A percentile compares a stretch with the other conserved stretches of the same genome.
phyloP scores from a whole-genome alignment of 345 rosid genomes.

The Turnera subulata region DNA sequence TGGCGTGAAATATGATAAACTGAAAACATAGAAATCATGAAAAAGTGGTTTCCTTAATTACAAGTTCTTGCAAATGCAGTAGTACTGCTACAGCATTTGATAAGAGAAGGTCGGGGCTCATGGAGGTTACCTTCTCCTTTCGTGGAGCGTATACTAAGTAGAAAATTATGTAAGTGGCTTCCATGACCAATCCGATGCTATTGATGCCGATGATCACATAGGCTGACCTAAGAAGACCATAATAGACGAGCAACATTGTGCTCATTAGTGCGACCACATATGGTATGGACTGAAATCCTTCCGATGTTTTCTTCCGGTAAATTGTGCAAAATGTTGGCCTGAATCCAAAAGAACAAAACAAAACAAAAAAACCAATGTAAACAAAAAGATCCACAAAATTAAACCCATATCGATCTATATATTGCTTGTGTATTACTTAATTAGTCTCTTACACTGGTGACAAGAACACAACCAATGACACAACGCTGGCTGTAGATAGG shows the following conservation, averaged over 20 bases:
- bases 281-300: slow-evolving; percentile 25
- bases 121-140: slow-evolving; percentile 11
- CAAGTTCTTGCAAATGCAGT: too few relatives aligned
- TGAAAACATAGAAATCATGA: too few relatives aligned
- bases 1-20: too few relatives aligned
- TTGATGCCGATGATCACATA: slow-evolving; percentile 16
- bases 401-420: too few relatives aligned
- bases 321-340: slow-evolving; percentile 28
- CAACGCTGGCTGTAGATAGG: slow-evolving; percentile 6
- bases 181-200: slow-evolving; percentile 17
- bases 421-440: background rate
- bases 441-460: slow-evolving; percentile 20
- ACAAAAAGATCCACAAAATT: too few relatives aligned
- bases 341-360: background rate
- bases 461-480: slow-evolving; percentile 19
- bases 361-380: background rate
- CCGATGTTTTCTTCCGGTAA: slow-evolving; percentile 15
- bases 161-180: slow-evolving; percentile 6
- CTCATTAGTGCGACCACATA: slow-evolving; percentile 18
- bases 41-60: too few relatives aligned
- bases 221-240: slow-evolving; percentile 14
- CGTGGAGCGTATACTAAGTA: slow-evolving; percentile 14
- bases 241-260: slow-evolving; percentile 16
- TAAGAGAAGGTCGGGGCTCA: too few relatives aligned
- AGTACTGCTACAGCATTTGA: too few relatives aligned